Conservation (phyloP, 2,329 filamentous ascomycete genomes). For the Alternaria sp. region DNA sequence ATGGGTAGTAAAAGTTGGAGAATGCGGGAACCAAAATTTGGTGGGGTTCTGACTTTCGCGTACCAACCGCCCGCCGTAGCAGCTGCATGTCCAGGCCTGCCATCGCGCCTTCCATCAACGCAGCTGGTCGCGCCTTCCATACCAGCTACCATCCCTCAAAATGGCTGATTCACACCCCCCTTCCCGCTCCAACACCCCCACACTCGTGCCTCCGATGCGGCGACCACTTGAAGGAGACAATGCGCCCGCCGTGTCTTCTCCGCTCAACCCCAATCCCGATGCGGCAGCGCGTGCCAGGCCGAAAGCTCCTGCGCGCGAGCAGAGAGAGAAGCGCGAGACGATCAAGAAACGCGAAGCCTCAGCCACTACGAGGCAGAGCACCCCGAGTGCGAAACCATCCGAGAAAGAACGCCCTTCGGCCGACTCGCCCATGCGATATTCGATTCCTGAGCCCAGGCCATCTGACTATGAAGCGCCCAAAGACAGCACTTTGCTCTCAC, state of each 20-base stretch:
- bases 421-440: conserved; percentile 61
- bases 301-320: conserved; percentile 51
- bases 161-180: conserved; percentile 50
- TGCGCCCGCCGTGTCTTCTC: conserved; percentile 74
- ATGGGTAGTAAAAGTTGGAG: conserved; percentile 20
- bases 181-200: conserved; percentile 51
- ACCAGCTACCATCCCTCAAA: conserved; percentile 13
- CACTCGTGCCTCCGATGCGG: conserved; percentile 63
- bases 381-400: conserved; percentile 52
- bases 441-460: conserved; percentile 57
- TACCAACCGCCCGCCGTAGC: conserved; percentile 26
- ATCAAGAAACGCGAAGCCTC: conserved; percentile 63
- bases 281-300: conserved; percentile 54
- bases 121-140: conserved; percentile 15
- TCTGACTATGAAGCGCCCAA: conserved; percentile 61
- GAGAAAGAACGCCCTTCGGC: conserved; percentile 48
- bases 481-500: conserved; percentile 57
- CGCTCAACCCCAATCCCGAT: conserved; percentile 72
- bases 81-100: conserved; percentile 18
- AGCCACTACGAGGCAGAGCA: conserved; percentile 49
- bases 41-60: conserved; percentile 24
- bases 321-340: conserved; percentile 62
- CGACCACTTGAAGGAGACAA: conserved; percentile 74
- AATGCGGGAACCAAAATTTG: conserved; percentile 24
- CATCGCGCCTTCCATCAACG: conserved; percentile 17